Evolutionary conservation across 2,329 filamentous ascomycete species (phyloP).

Genomic region (Phaeosphaeria sp.): DNA sequence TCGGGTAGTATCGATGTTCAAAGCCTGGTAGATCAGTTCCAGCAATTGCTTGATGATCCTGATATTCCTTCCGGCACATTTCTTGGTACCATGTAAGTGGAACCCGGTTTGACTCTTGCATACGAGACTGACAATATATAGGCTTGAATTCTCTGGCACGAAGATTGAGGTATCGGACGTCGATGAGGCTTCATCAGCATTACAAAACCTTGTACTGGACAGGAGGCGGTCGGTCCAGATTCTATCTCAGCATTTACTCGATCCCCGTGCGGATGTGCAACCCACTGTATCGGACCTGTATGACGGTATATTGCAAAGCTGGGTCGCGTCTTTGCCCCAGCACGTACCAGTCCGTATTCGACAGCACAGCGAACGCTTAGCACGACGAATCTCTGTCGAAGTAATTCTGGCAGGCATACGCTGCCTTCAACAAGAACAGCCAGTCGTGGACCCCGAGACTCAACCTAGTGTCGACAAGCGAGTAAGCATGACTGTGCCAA

Average conservation of each 20-base stretch:
- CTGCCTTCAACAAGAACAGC: slow-evolving; percentile 13
- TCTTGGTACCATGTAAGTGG: slow-evolving; percentile 33
- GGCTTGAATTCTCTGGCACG: slow-evolving; percentile 27
- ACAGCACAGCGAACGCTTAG: slow-evolving; percentile 38
- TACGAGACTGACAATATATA: slow-evolving; percentile 12
- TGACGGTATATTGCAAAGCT: slow-evolving; percentile 39
- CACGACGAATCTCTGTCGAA: slow-evolving; percentile 46
- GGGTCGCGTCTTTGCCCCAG: slow-evolving; percentile 38
- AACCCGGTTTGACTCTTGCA: too few species aligned
- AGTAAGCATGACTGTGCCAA: slow-evolving; percentile 22
- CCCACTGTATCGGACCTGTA: slow-evolving; percentile 34
- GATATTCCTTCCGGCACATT: slow-evolving; percentile 7
- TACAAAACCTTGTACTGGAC: slow-evolving; percentile 25
- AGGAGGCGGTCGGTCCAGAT: slow-evolving; percentile 14
- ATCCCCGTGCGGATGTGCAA: slow-evolving; percentile 11
- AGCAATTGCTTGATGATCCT: slow-evolving; percentile 16
- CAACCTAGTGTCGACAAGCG: slow-evolving; percentile 15
- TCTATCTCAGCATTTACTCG: slow-evolving; percentile 20
- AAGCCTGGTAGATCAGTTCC: slow-evolving; percentile 17
- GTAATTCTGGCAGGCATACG: slow-evolving; percentile 44
- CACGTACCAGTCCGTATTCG: slow-evolving; percentile 32
- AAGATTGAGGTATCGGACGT: slow-evolving; percentile 34
- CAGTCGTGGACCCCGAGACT: slow-evolving; percentile 13
- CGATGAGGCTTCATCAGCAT: slow-evolving; percentile 33
- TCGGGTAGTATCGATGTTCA: slow-evolving; percentile 16